Evolutionary conservation across 495 filamentous ascomycete genomes (phyloP).

Genomic region (Penicilliopsis zonata): DNA sequence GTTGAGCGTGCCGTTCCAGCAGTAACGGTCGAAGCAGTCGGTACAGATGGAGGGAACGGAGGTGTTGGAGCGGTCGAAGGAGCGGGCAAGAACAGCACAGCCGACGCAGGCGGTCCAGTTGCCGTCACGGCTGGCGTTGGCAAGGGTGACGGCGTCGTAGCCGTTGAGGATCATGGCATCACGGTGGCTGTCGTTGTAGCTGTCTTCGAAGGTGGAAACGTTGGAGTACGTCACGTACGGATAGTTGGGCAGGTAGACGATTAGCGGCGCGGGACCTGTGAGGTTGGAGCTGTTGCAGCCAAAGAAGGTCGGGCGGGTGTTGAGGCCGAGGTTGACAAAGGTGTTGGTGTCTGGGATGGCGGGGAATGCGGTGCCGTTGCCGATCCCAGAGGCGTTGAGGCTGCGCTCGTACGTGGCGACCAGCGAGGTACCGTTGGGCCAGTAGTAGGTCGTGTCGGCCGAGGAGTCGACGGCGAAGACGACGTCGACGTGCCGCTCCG

Average conservation of each 20-base stretch:
- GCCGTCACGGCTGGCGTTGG: constrained; percentile 56
- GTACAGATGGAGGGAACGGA: constrained; percentile 49
- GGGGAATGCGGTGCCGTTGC: constrained; percentile 76
- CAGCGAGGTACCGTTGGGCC: constrained; percentile 76
- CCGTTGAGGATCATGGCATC: constrained; percentile 72
- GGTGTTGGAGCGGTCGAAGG: constrained; percentile 48
- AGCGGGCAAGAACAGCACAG: constrained; percentile 65
- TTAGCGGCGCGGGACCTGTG: constrained; percentile 37
- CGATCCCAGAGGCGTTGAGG: constrained; percentile 36
- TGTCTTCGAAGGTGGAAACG: constrained; percentile 52
- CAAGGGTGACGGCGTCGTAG: constrained; percentile 66
- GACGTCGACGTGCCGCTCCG: constrained; percentile 63
- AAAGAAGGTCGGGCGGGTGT: constrained; percentile 79
- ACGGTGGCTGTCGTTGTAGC: constrained; percentile 48
- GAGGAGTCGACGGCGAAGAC: constrained; percentile 84
- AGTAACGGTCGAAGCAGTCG: constrained; percentile 63
- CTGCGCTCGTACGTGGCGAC: constrained; percentile 74
- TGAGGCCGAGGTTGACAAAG: constrained; percentile 74
- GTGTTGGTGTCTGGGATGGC: constrained; percentile 66
- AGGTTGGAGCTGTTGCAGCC: constrained; percentile 64
- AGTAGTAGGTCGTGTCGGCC: constrained; percentile 60
- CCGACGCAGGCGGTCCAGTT: constrained; percentile 69
- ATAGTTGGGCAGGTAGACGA: constrained; percentile 77
- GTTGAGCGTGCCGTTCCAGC: constrained; percentile 69
- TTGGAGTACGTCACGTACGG: constrained; percentile 66